Evolutionary conservation across 2,329 filamentous ascomycete species (phyloP), one percentile per base, ranked within the genome.

Genomic region (Ambrosiella xylebori): DNA sequence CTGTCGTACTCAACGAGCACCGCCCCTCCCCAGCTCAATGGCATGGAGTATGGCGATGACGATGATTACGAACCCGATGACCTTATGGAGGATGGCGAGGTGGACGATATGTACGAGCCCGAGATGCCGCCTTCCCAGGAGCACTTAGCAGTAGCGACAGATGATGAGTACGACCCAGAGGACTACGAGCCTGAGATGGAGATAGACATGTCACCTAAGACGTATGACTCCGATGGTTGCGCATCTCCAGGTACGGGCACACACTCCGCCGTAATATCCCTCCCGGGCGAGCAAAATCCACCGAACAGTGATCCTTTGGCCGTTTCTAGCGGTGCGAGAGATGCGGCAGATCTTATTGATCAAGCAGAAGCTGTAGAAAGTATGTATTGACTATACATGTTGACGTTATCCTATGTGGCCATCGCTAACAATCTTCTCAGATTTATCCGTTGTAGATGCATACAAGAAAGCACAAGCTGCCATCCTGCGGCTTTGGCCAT

Each of bases 401-500:
- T 7, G 11, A 41, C 3, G n/a, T 41, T 12, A 41, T 41, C 11
- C 40, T 41, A 41, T 41, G n/a, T 15, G 11, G 13, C 9, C 17
- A 36, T 45, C 5, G 38, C n/a, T 55, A n/a, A 19, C 39, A 39
- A 40, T n/a, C 50, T 6, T 3, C 47, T 8, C 53, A 59, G 58
- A 40, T 3, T 19, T 50, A 9, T 53, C 47, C 37, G 7, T 59
- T 37, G 61, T 68, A 3, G 73, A 76, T 56, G 74, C 71, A 38
- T 77, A 73, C 57, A 79, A 77, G 61, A 74, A 78, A 62, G 86
- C 86, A 0, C 78, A 82, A 65, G 78, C 79, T 27, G 83, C 85
- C 3, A 80, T 90, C 44, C 68, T 87, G 37, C 76, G 79, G 41
- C 71, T 90, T 2, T 76, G 74, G 71, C 74, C 76, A 1, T 67